A percentile compares a stretch with the other conserved stretches of the same genome.
Evolutionary conservation across 2,329 filamentous ascomycete genomes (phyloP).

Genomic region (Xylariaceae sp.): DNA sequence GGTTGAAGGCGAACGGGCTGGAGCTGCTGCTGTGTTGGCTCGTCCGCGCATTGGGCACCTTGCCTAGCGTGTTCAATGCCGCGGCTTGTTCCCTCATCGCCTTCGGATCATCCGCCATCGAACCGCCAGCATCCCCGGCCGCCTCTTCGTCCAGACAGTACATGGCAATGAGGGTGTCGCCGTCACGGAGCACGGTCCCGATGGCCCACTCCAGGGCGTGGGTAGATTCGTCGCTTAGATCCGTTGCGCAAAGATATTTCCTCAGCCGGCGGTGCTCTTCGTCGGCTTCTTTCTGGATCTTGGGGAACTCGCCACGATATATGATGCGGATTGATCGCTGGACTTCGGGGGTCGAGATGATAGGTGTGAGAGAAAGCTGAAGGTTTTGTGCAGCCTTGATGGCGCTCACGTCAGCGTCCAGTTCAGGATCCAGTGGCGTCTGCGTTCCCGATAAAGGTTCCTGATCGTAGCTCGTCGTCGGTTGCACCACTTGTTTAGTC

Average conservation of each 20-base stretch:
- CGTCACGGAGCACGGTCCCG: constrained; percentile 87
- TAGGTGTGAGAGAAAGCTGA: constrained; percentile 70
- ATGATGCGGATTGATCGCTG: constrained; percentile 85
- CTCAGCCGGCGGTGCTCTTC: constrained; percentile 73
- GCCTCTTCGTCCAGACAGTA: constrained; percentile 90
- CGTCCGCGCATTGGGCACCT: constrained; percentile 20
- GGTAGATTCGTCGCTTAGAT: constrained; percentile 87
- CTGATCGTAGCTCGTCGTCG: constrained; percentile 77
- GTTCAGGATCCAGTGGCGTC: constrained; percentile 71
- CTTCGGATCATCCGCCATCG: constrained; percentile 66
- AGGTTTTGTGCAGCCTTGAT: constrained; percentile 85
- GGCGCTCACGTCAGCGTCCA: constrained; percentile 77
- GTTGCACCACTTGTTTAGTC: constrained; percentile 56
- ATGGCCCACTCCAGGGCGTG: constrained; percentile 98
- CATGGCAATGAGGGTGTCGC: constrained; percentile 87
- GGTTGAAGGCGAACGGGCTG: constrained; percentile 24
- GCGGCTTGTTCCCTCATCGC: constrained; percentile 71
- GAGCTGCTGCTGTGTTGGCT: constrained; percentile 22
- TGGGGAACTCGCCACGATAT: constrained; percentile 77
- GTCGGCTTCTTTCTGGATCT: constrained; percentile 71
- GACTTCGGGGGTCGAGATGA: constrained; percentile 68
- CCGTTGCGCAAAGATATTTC: constrained; percentile 93
- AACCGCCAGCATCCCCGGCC: constrained; percentile 48
- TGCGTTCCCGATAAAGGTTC: constrained; percentile 48
- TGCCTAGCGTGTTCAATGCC: constrained; percentile 60